These are phyloP conservation scores for Pleurostoma richardsiae DNA, from an alignment of 2,329 filamentous ascomycete genomes.

Conservation along the genomic window DNA sequence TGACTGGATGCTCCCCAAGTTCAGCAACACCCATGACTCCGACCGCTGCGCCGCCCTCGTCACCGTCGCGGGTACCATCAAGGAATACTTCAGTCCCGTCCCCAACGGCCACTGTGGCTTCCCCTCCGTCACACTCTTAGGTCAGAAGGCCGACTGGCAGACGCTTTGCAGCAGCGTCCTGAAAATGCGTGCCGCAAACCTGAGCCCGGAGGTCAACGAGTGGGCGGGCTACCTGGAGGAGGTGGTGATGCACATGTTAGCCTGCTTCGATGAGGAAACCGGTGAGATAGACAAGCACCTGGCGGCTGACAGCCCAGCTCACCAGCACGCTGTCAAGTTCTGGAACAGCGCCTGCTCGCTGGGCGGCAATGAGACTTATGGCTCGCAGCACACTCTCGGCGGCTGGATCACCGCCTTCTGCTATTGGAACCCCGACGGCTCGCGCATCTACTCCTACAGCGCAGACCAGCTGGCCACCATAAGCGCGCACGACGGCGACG, in stretches of 20 bases:
- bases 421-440: slow-evolving; percentile 21
- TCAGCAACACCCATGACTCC: slow-evolving; percentile 40
- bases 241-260: slow-evolving; percentile 18
- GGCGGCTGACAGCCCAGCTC: too few relatives aligned
- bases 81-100: slow-evolving; percentile 39
- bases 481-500: background rate
- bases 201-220: slow-evolving; percentile 5
- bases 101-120: slow-evolving; percentile 34
- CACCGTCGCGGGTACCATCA: slow-evolving; percentile 45
- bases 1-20: slow-evolving; percentile 45
- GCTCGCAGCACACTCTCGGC: slow-evolving; percentile 15
- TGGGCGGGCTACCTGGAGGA: slow-evolving; percentile 14
- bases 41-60: slow-evolving; percentile 38
- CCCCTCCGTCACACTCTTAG: slow-evolving; percentile 45
- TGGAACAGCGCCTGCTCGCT: slow-evolving; percentile 21
- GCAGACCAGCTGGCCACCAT: slow-evolving; percentile 12
- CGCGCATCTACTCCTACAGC: background rate
- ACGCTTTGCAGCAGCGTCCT: slow-evolving; percentile 8
- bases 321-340: slow-evolving; percentile 8
- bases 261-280: slow-evolving; percentile 18
- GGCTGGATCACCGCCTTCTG: slow-evolving; percentile 28
- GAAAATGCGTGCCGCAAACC: slow-evolving; percentile 4
- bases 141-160: slow-evolving; percentile 39
- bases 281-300: slow-evolving; percentile 3
- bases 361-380: slow-evolving; percentile 19